phyloP scores from a whole-genome alignment of 768 basidiomycete genomes.

The Naganishia onofrii region DNA sequence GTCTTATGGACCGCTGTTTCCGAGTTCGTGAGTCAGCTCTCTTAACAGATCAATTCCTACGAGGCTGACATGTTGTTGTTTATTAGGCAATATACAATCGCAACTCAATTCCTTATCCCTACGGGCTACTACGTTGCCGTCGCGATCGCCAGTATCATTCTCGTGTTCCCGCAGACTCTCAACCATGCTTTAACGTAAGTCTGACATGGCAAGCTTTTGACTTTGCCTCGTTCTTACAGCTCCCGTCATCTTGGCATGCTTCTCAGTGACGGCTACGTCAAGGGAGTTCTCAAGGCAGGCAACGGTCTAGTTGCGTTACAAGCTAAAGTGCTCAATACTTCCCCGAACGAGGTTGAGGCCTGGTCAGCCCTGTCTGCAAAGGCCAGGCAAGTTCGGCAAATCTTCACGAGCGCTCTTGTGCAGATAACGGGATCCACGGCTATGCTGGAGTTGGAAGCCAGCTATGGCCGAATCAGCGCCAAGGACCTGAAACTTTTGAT shows the following conservation, averaged over 20 bases:
- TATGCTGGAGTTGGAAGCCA: constrained; percentile 49
- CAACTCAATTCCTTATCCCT: constrained; percentile 54
- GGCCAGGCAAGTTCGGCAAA: constrained; percentile 34
- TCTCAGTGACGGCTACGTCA: constrained; percentile 38
- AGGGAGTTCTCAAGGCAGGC: constrained; percentile 43
- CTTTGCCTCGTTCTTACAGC: neutral
- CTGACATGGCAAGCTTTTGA: constrained; percentile 22
- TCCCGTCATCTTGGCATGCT: neutral
- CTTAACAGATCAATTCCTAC: neutral
- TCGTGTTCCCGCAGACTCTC: constrained; percentile 61
- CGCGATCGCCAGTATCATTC: constrained; percentile 55
- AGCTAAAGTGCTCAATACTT: constrained; percentile 37
- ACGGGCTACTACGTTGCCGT: constrained; percentile 58
- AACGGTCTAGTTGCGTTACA: constrained; percentile 42
- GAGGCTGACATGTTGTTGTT: neutral
- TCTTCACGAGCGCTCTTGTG: constrained; percentile 37
- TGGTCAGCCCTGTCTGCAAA: constrained; percentile 40
- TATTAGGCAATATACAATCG: constrained; percentile 25
- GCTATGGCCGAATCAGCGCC: constrained; percentile 44
- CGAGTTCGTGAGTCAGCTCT: constrained; percentile 47
- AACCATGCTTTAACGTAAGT: constrained; percentile 54
- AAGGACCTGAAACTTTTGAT: constrained; percentile 43
- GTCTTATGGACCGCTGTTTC: constrained; percentile 59
- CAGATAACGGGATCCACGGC: constrained; percentile 39
- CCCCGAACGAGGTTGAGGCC: constrained; percentile 35